phyloP scores from a whole-genome alignment of 2,329 filamentous ascomycete genomes.

The Talaromyces marneffei region DNA sequence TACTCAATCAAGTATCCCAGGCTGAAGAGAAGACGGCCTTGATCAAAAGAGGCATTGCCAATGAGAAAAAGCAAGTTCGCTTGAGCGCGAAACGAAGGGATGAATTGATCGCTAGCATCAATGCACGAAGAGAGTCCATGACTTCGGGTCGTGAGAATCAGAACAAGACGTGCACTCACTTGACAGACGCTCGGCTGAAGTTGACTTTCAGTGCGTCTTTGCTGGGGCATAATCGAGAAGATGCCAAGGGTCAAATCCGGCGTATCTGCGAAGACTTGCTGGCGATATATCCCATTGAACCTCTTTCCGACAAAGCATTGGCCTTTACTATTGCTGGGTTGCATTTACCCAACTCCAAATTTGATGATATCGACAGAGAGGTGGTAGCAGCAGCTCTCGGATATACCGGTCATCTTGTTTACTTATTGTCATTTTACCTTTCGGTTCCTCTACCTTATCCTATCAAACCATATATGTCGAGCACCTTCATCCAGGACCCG shows the following conservation, averaged over 20 bases:
- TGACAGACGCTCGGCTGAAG: slow-evolving; percentile 56
- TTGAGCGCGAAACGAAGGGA: slow-evolving; percentile 57
- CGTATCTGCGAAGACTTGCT: slow-evolving; percentile 80
- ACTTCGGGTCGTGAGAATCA: slow-evolving; percentile 56
- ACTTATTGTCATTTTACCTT: slow-evolving; percentile 76
- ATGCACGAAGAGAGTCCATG: slow-evolving; percentile 62
- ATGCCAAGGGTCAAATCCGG: slow-evolving; percentile 77
- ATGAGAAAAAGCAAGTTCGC: slow-evolving; percentile 62
- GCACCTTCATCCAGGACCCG: slow-evolving; percentile 68
- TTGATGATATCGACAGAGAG: slow-evolving; percentile 62
- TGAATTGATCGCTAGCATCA: slow-evolving; percentile 62
- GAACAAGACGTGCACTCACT: slow-evolving; percentile 53
- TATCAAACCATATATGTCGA: slow-evolving; percentile 65
- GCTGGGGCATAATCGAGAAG: slow-evolving; percentile 51
- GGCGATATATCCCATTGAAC: slow-evolving; percentile 73
- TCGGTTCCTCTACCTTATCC: slow-evolving; percentile 74
- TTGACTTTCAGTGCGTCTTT: slow-evolving; percentile 53
- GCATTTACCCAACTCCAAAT: slow-evolving; percentile 71
- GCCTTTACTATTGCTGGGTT: slow-evolving; percentile 78
- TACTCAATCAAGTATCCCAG: slow-evolving; percentile 30
- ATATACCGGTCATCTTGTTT: slow-evolving; percentile 67
- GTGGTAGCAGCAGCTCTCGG: slow-evolving; percentile 75
- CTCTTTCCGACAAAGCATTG: slow-evolving; percentile 58
- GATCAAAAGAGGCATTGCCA: slow-evolving; percentile 49
- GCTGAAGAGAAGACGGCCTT: slow-evolving; percentile 37